Evolutionary conservation across 352 stramenopile genomes (phyloP).

Genomic region (Globisporangium viniferum): DNA sequence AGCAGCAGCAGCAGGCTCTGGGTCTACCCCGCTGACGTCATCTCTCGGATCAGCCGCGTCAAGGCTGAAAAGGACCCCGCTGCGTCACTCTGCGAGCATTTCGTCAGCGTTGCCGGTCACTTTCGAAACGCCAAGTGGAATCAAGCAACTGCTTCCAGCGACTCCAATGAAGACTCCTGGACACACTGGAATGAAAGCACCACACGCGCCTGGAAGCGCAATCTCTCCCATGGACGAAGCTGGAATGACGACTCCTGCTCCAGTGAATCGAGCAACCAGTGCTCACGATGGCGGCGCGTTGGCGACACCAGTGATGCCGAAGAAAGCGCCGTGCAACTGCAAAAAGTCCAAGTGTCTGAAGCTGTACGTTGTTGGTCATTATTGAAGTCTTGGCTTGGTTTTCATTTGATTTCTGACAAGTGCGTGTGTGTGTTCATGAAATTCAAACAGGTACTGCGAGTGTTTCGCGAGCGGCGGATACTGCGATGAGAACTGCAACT

Average conservation of each 20-base stretch:
- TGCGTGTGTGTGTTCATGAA: not conserved
- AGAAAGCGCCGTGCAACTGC: conserved; percentile 92
- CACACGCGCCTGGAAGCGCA: not conserved
- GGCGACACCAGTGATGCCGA: conserved; percentile 18
- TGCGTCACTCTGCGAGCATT: conserved; percentile 5
- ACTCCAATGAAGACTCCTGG: conserved; percentile 7
- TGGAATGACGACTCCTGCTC: conserved; percentile 20
- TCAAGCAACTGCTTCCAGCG: conserved; percentile 2
- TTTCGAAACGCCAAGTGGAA: not conserved
- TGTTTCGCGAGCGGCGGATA: conserved; percentile 93
- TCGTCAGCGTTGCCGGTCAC: not conserved
- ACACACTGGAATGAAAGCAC: not conserved
- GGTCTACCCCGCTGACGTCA: not conserved
- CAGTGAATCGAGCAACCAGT: conserved; percentile 16
- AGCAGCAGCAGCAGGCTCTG: not conserved
- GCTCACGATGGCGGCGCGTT: conserved; percentile 6
- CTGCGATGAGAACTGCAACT: conserved; percentile 93
- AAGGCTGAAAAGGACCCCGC: not conserved
- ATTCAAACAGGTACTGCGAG: conserved; percentile 84
- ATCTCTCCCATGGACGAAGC: not conserved
- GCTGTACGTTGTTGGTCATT: conserved; percentile 47
- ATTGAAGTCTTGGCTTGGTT: not conserved
- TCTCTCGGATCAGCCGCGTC: not conserved
- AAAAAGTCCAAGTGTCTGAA: conserved; percentile 98
- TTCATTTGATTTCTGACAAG: not conserved